A percentile compares a stretch with the other conserved stretches of the same genome.
These are phyloP conservation scores for Arabidopsis arenosa DNA, from an alignment of 345 rosid species.

Conservation along the genomic window DNA sequence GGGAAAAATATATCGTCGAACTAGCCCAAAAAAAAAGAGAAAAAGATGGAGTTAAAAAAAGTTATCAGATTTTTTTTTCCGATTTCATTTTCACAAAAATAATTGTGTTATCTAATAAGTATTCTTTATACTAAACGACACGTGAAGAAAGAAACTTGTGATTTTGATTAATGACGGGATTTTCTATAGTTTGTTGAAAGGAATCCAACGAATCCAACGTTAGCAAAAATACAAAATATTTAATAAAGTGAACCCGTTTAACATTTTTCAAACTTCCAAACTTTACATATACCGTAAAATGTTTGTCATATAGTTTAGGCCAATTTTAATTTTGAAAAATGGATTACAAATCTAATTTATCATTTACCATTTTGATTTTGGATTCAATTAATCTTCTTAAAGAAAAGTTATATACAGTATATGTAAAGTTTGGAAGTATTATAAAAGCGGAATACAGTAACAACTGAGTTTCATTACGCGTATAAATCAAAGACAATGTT, in stretches of 20 bases:
- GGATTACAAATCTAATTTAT: too few relatives aligned
- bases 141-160: conserved; percentile 20
- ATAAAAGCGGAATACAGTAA: conserved; percentile 2
- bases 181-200: conserved; percentile 15
- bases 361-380: too few relatives aligned
- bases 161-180: conserved; percentile 10
- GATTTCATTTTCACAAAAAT: not conserved
- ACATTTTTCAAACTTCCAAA: too few relatives aligned
- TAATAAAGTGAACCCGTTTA: not conserved
- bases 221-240: not conserved
- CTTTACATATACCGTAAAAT: too few relatives aligned
- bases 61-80: not conserved
- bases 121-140: conserved; percentile 8
- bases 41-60: not conserved
- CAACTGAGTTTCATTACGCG: not conserved
- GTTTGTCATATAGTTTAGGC: too few relatives aligned
- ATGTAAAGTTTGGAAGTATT: too few relatives aligned
- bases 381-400: not conserved
- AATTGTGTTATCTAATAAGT: not conserved
- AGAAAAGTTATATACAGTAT: too few relatives aligned
- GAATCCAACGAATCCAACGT: conserved; percentile 14
- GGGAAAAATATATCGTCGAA: too few relatives aligned
- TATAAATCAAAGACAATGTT: not conserved
- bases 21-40: too few relatives aligned
- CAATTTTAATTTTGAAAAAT: too few relatives aligned